Evolutionary conservation across 257 asterid species (phyloP), one percentile per base, ranked within the genome.

Genomic region (Solanum gandarillasii): DNA sequence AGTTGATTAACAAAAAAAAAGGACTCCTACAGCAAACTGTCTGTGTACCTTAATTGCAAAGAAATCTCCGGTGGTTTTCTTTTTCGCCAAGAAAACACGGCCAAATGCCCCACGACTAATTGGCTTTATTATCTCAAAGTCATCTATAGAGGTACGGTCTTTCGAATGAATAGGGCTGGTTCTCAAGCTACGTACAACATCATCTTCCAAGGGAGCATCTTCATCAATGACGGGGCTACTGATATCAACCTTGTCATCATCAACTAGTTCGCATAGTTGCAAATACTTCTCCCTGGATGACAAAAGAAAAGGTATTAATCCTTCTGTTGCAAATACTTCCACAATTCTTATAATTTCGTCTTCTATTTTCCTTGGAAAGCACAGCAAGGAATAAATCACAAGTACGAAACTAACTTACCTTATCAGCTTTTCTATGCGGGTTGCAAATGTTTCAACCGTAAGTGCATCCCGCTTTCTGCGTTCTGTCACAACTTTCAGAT

Each of bases 61-160:
- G 41, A 97, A 89, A 91, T 97, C 99, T 71, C 99, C 99, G 2
- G 99, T 97, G 14, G 98, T 94, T 91, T 98, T 94, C 94, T 97
- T 97, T 91, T 96, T 95, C 32, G 99, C 98, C 94, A 97, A 89
- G 91, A 97, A 97, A 87, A 97, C 99, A 86, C 99, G 95, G 72
- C 99, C 99, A 92, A 97, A 97, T 88, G 99, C 99, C 81, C 99
- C 99, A 83, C 99, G 99, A 92, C 99, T 97, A 86, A 97, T 97
- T 82, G 99, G 99, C 91, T 96, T 96, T 87, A 97, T 96, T 87
- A 97, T 97, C 94, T 96, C 99, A 78, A 97, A 97, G 92, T 96
- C 98, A 91, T 97, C 99, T 88, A 97, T 97, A 11, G 99, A 94
- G 87, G 99, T 97, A 46, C 99, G 99, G 87, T 96, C 99, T 91